Evolutionary conservation across 805 yeast species (phyloP), one percentile per base, ranked within the genome.

Genomic region (Kuraishia floccosa): DNA sequence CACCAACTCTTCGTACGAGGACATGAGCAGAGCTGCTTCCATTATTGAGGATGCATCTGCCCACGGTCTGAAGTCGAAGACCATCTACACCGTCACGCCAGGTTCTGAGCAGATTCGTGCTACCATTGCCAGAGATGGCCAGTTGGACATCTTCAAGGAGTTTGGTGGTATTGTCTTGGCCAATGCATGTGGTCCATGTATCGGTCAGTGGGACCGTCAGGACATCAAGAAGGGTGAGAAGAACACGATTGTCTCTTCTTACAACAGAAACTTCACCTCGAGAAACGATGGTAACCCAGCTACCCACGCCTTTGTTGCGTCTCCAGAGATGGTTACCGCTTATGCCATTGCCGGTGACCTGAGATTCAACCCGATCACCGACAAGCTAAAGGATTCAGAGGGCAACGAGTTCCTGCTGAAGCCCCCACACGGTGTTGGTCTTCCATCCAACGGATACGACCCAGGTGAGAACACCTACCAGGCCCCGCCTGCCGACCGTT

Each of bases 71-170:
- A 85, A 83, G 64, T 75, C 97, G 40, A 89, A 86, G 72, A 66
- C 93, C 39, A 75, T 86, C 47, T 89, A 76, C 71, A 82, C 89
- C 43, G 94, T 89, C 40, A 84, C 96, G 29, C 97, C 97, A 52
- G 97, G 97, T 62, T 84, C 96, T 36, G 97, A 89, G 68, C 96
- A 89, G 67, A 82, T 89, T 45, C 83, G 97, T 66, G 96, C 97
- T 42, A 89, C 97, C 42, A 89, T 89, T 57, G 96, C 80, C 56
- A 80, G 95, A 60, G 97, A 89, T 58, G 96, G 97, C 39, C 79
- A 82, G 58, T 74, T 89, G 46, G 67, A 79, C 46, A 80, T 91
- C 44, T 86, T 89, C 61, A 76, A 78, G 53, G 85, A 84, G 50
- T 82, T 80, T 49, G 96, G 96, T 46, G 97, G 94, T 56, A 71